Base-by-base conservation (phyloP, 176 grass and related monocot species). In the Luzula sylvatica region DNA sequence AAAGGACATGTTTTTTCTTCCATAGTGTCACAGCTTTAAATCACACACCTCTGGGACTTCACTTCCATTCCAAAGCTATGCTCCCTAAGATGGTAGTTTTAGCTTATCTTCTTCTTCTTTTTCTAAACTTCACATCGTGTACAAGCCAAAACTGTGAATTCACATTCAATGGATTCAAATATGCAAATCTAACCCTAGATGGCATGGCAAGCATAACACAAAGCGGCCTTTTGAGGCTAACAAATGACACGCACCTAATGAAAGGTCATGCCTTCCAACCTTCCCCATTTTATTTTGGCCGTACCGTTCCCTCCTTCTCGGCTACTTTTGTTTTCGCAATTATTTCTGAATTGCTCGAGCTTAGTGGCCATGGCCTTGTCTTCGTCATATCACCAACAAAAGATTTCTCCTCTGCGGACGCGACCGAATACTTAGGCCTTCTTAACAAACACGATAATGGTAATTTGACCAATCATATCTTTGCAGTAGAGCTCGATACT, bases 401-500 rank as follows among this genome's bases (percentile, higher is more conserved):
- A 8, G 3, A 73, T 42, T 52, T 73, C 42, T 27, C 49, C 13
- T 27, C 21, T 2, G 48, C 58, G 5, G 15, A 74, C 6, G 18
- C 81, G 3, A 64, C 67, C 24, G 52, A 70, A 13, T 69, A 66
- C 53, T 38, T 78, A 55, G 81, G 81, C 2, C 57, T 84, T 46
- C 43, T 84, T 50, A 80, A 69, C 21, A 39, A 11, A 12, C 0
- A 20, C 11, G 15, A 72, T 59, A 61, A 65, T 8, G 53, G 53
- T 44, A 40, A 56, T 42, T 23, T 50, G 3, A 16, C 30, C 3
- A 13, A 71, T 41, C 66, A 71, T 18, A 29, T 85, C 24, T 23
- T 85, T 39, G 75, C 81, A 14, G 54, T 85, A 16, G 81, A 85
- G 75, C 65, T 85, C 38, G 81, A 85, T 66, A 85, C 75, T 21